Percentiles rank a stretch among this genome's conserved stretches.
Conservation (phyloP, 2,329 filamentous ascomycete genomes). For the Penicillium sp. region DNA sequence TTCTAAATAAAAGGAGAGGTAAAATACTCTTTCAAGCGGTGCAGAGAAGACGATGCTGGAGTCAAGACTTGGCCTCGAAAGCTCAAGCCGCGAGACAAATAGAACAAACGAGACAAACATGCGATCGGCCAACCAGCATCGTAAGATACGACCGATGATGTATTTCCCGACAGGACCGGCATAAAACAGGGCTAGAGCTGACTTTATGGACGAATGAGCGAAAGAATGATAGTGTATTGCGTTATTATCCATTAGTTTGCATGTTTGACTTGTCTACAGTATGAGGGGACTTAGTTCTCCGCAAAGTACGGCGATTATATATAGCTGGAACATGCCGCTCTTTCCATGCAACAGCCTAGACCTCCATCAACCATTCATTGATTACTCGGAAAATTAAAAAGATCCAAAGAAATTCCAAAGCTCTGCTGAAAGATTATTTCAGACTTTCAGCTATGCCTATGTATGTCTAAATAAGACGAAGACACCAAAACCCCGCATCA, state of each 20-base stretch:
- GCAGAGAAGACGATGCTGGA: neutral
- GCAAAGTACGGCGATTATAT: neutral
- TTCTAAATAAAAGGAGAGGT: neutral
- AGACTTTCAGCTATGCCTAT: constrained; percentile 16
- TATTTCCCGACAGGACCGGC: neutral
- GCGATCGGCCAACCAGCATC: constrained; percentile 12
- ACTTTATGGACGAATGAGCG: constrained; percentile 4
- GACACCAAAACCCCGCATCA: neutral
- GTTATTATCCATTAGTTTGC: neutral
- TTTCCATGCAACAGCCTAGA: neutral
- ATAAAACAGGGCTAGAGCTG: neutral
- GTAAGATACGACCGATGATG: constrained; percentile 12
- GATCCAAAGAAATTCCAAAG: too few species aligned
- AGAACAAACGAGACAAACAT: constrained; percentile 32
- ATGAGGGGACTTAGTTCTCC: neutral
- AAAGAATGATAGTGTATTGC: neutral
- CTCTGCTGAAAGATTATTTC: too few species aligned
- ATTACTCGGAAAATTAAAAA: neutral
- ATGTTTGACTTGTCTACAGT: neutral
- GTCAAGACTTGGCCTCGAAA: constrained; percentile 4
- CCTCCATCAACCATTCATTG: neutral
- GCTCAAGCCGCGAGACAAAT: constrained; percentile 26
- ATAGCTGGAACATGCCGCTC: neutral
- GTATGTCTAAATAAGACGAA: constrained; percentile 9
- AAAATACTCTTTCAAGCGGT: neutral